Evolutionary conservation across 2,329 filamentous ascomycete genomes (phyloP), one percentile per base, ranked within the genome.

Genomic region (Colletotrichum sp.): DNA sequence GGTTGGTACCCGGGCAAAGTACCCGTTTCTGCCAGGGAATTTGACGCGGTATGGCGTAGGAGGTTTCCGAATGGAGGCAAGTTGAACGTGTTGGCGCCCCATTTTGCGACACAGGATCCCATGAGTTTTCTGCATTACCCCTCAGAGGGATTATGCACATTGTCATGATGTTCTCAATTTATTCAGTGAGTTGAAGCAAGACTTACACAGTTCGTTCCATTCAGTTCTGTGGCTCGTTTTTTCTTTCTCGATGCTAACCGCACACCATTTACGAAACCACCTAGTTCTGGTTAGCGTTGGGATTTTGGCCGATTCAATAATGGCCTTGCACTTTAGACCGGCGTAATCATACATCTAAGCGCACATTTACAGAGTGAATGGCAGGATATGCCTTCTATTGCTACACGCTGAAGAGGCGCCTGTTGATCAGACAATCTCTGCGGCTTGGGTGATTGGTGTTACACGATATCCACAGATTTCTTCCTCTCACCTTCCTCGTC

Each of bases 11-110:
- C 69, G 64, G 73, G 56, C 70, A 18, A 64, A 12, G 69, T 68
- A 75, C 73, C 73, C 70, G 58, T 60, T 56, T 55, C 55, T 72
- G 64, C 70, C 70, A 73, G 65, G 71, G 36, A 68, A n/a, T 69
- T 30, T 68, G 70, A 75, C 70, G 73, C 70, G 48, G 58, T 25
- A 75, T 73, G 64, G 73, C 69, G 73, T 75, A 72, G 61, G 62
- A 39, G 32, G 28, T 68, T 75, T 75, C 64, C 73, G 73, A 75
- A 75, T 75, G n/a, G 69, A 72, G 73, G 73, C 73, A 75, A 67
- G 73, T 58, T 34, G 64, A 18, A 73, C 69, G 73, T 65, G 27
- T 12, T 22, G 28, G 28, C 8, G 55, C n/a, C 55, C 72, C 61
- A 66, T 66, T 25, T 22, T 32, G 15, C 32, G 61, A 27, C 12